phyloP scores from a whole-genome alignment of 129 eudicot species.

The Daucus carota region DH1_v3.0 NC_030382.2:34240001-34240500 shows the following conservation, averaged over 20 bases:
- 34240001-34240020: not conserved
- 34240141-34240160: too few relatives aligned
- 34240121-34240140: too few relatives aligned
- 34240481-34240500: too few relatives aligned
- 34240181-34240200: too few relatives aligned
- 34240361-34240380: too few relatives aligned
- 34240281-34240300: not conserved
- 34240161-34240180: too few relatives aligned
- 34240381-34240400: too few relatives aligned
- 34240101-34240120: too few relatives aligned
- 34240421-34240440: too few relatives aligned
- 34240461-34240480: too few relatives aligned
- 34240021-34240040: not conserved
- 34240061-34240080: not conserved
- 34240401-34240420: too few relatives aligned
- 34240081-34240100: not conserved
- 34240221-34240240: not conserved
- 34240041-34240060: not conserved
- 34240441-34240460: too few relatives aligned
- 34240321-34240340: not conserved
- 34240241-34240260: not conserved
- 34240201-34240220: not conserved
- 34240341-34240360: not conserved
- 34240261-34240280: not conserved
- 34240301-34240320: not conserved